phyloP scores from a whole-genome alignment of 169 alveolate species.

The Plasmodium sp. region DNA sequence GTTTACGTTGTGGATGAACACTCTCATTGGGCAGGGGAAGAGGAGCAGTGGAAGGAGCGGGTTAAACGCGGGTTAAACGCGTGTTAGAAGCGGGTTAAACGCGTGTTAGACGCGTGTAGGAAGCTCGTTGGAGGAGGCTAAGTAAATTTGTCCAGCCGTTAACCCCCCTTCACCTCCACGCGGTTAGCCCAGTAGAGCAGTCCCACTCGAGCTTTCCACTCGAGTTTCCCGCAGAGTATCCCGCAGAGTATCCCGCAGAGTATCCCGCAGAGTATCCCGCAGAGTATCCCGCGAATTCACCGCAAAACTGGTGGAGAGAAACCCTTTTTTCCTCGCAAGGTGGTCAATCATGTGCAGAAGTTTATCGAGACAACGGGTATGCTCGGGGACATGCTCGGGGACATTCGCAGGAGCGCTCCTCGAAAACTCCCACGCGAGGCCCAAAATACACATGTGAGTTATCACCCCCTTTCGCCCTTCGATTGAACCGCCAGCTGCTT shows the following conservation, averaged over 20 bases:
- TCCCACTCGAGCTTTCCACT: not conserved
- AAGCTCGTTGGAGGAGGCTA: not conserved
- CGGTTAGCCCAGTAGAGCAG: not conserved
- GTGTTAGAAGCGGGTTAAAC: too few relatives aligned
- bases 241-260: too few relatives aligned
- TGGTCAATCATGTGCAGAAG: not conserved
- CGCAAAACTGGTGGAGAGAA: not conserved
- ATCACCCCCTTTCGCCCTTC: not conserved
- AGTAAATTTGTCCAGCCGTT: not conserved
- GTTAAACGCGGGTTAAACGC: too few relatives aligned
- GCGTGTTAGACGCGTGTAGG: too few relatives aligned
- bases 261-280: too few relatives aligned
- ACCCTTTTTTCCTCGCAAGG: not conserved
- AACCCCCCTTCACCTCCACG: not conserved
- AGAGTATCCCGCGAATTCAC: not conserved
- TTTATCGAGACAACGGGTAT: not conserved
- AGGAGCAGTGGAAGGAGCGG: too few relatives aligned
- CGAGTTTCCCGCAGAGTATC: too few relatives aligned
- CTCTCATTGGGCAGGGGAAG: not conserved
- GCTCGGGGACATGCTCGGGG: not conserved
- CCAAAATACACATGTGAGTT: not conserved
- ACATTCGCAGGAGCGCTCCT: not conserved
- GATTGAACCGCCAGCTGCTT: not conserved
- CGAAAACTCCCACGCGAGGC: not conserved
- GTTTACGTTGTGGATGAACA: slow-evolving; percentile 46